Conservation (phyloP, 108 stramenopile species). For the Discostella pseudostelligera region DNA sequence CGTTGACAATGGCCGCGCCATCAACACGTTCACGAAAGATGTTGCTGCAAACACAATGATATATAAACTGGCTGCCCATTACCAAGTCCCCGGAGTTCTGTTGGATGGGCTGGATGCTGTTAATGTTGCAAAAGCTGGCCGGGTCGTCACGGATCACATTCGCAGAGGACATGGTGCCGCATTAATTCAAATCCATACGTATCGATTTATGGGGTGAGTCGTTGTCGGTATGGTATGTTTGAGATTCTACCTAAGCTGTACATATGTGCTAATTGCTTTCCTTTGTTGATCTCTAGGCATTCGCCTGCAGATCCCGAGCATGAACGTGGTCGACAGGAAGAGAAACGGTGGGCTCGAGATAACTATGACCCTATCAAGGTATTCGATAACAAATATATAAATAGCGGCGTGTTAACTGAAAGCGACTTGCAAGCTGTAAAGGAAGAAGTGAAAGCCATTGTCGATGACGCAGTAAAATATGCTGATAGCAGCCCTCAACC, state of each 20-base stretch:
- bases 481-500: constrained; percentile 50
- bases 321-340: constrained; percentile 63
- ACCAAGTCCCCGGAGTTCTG: constrained; percentile 57
- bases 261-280: neutral
- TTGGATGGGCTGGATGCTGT: constrained; percentile 58
- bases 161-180: constrained; percentile 55
- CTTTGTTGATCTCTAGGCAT: constrained; percentile 15
- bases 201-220: constrained; percentile 56
- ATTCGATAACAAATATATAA: constrained; percentile 44
- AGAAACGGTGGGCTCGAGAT: constrained; percentile 63
- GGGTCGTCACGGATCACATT: constrained; percentile 61
- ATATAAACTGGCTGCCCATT: constrained; percentile 54
- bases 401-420: constrained; percentile 9
- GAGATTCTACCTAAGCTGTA: neutral
- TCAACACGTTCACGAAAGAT: constrained; percentile 74
- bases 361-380: constrained; percentile 57
- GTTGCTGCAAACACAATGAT: constrained; percentile 58
- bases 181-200: constrained; percentile 67
- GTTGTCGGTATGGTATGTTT: neutral
- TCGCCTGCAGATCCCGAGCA: constrained; percentile 75
- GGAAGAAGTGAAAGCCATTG: constrained; percentile 24
- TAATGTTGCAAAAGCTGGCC: constrained; percentile 53
- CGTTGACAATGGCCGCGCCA: constrained; percentile 72
- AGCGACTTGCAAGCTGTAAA: constrained; percentile 38
- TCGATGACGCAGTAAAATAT: constrained; percentile 54